Evolutionary conservation across 1,284 basidiomycete genomes (phyloP).

Genomic region (Agroathelia rolfsii): DNA sequence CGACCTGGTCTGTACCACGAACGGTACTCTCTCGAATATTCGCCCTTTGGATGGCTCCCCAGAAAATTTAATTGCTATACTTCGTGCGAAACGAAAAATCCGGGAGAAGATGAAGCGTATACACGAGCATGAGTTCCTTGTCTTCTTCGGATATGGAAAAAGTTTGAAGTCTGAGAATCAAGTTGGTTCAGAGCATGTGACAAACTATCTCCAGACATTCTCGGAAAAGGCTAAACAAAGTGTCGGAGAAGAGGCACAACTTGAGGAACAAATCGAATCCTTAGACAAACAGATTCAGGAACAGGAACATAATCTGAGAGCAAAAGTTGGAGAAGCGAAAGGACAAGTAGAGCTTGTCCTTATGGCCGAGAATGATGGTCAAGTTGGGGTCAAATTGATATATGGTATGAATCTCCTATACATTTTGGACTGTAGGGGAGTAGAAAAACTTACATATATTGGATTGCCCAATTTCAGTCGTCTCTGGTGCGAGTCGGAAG

Average conservation of each 20-base stretch:
- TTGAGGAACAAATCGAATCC: constrained; percentile 31
- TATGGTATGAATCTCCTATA: constrained; percentile 38
- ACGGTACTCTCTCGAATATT: no score
- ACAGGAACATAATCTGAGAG: constrained; percentile 23
- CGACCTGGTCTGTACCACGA: no score
- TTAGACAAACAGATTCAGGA: constrained; percentile 30
- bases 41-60: no score
- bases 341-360: constrained; percentile 25
- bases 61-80: constrained; percentile 23
- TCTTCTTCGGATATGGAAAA: no score
- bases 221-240: constrained; percentile 27
- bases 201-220: constrained; percentile 35
- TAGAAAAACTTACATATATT: constrained; percentile 1
- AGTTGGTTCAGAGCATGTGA: no score
- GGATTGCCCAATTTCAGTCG: no score
- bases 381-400: constrained; percentile 37
- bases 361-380: constrained; percentile 22
- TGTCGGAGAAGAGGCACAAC: constrained; percentile 22
- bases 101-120: no score
- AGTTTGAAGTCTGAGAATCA: no score
- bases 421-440: background rate
- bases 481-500: constrained; percentile 38
- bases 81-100: constrained; percentile 23
- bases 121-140: no score
- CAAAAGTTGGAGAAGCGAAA: constrained; percentile 25